Base-by-base conservation (phyloP, 2,329 filamentous ascomycete species). In the Hymenoscyphus albidus region DNA sequence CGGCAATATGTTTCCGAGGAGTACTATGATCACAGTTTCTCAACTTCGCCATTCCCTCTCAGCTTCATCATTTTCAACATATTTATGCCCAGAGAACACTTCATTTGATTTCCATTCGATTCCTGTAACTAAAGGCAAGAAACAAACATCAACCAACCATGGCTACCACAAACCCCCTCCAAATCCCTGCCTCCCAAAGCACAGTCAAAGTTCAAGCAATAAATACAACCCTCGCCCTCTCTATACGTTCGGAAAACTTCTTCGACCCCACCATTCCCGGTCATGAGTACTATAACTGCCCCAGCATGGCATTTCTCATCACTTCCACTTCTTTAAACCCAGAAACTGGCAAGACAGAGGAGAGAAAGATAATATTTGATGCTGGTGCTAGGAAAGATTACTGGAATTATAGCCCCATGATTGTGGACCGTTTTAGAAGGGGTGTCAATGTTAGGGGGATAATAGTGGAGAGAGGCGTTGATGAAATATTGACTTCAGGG, bases 281-380 rank as follows among this genome's bases (percentile, higher is more conserved):
- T 10, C 66, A 68, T 58, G 66, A 68, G 32, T 39, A 16, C 27
- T 62, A 63, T 12, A 63, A 66, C 16, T 68, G 62, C 42, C 60
- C 63, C 5, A 58, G 61, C n/a, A 61, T 65, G 55, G 60, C 61
- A 1, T 67, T 67, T 16, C 61, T 67, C 16, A 62, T 67, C 35
- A 64, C 51, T n/a, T 57, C 58, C 4, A 1, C 60, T 3, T 42
- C 42, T 4, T 16, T 44, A 1, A 44, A 44, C n/a, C 42, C 42
- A 16, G 42, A 44, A n/a, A 44, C 42, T 44, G 42, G 42, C 2
- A 18, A 44, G 2, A 9, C n/a, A 18, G 16, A 44, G 6, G 61
- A 57, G 4, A 54, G 48, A 31, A 31, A 39, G 10, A 38, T 64
- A 9, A 38, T 67, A 1, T 67, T 67, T 39, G 66, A 67, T 56